Evolutionary conservation across 768 basidiomycete species (phyloP).

Genomic region (Amanita thiersii): DNA sequence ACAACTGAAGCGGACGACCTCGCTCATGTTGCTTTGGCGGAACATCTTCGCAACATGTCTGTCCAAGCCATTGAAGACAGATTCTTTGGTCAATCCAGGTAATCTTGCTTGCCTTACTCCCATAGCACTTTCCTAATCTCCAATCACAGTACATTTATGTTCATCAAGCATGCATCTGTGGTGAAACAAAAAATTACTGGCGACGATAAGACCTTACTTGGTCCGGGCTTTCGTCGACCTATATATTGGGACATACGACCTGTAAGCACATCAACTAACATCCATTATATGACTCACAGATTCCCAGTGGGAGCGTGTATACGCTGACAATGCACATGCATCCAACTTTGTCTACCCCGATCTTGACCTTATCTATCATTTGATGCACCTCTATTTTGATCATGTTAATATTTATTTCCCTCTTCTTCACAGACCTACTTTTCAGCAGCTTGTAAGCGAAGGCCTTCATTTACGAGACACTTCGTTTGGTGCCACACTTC

Average conservation of each 20-base stretch:
- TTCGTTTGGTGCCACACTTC: conserved; percentile 47
- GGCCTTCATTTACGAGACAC: conserved; percentile 40
- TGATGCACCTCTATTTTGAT: conserved; percentile 55
- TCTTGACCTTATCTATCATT: conserved; percentile 32
- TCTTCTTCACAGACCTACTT: conserved; percentile 61
- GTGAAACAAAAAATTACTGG: conserved; percentile 33
- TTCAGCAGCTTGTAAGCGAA: conserved; percentile 38
- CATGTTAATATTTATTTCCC: conserved; percentile 44
- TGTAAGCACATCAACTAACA: conserved; percentile 12
- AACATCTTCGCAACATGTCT: conserved; percentile 22
- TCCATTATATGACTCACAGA: background rate
- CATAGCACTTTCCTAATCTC: too few relatives aligned
- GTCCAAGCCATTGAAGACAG: conserved; percentile 22
- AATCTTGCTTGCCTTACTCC: too few relatives aligned
- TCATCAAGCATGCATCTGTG: conserved; percentile 31
- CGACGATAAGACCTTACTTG: conserved; percentile 8
- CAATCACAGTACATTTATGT: conserved; percentile 31
- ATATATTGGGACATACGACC: conserved; percentile 22
- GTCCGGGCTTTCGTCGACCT: conserved; percentile 16
- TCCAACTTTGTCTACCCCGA: conserved; percentile 36
- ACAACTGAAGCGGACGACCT: conserved; percentile 20
- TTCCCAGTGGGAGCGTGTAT: conserved; percentile 29
- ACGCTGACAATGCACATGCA: conserved; percentile 16
- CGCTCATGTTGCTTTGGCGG: conserved; percentile 23
- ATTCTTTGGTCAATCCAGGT: conserved; percentile 36